phyloP scores from a whole-genome alignment of 805 yeast species.

The Ogataea trehaloabstinens region DNA sequence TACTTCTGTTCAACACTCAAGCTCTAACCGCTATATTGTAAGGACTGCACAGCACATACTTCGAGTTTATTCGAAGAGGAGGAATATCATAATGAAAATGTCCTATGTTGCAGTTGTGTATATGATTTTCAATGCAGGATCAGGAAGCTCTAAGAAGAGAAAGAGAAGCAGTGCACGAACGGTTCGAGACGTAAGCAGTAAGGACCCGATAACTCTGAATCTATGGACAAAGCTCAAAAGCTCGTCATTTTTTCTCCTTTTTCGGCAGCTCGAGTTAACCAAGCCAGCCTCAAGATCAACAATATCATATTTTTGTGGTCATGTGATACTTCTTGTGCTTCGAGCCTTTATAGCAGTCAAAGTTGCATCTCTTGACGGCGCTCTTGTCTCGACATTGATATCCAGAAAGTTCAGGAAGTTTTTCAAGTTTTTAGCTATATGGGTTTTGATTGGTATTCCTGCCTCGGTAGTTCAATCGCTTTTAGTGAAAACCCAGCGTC shows the following conservation, averaged over 20 bases:
- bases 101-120: slow-evolving; percentile 24
- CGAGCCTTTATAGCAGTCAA: slow-evolving; percentile 75
- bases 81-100: slow-evolving; percentile 20
- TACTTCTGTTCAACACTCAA: background rate
- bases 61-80: slow-evolving; percentile 20
- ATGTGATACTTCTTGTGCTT: slow-evolving; percentile 56
- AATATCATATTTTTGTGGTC: slow-evolving; percentile 38
- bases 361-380: slow-evolving; percentile 86
- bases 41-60: slow-evolving; percentile 12
- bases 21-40: slow-evolving; percentile 11
- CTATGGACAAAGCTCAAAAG: slow-evolving; percentile 5
- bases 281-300: slow-evolving; percentile 13
- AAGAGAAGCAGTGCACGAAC: slow-evolving; percentile 1
- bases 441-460: slow-evolving; percentile 87
- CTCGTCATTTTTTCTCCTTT: slow-evolving; percentile 18
- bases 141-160: slow-evolving; percentile 5
- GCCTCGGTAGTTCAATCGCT: slow-evolving; percentile 77
- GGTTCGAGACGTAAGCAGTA: slow-evolving; percentile 1
- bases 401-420: slow-evolving; percentile 66
- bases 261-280: slow-evolving; percentile 16
- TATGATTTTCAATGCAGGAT: slow-evolving; percentile 28
- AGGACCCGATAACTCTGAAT: slow-evolving; percentile 2
- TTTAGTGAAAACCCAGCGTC: slow-evolving; percentile 57
- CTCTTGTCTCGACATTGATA: slow-evolving; percentile 76
- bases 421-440: slow-evolving; percentile 57